Conservation (phyloP, 495 filamentous ascomycete genomes). For the Penicillium fimorum region DNA sequence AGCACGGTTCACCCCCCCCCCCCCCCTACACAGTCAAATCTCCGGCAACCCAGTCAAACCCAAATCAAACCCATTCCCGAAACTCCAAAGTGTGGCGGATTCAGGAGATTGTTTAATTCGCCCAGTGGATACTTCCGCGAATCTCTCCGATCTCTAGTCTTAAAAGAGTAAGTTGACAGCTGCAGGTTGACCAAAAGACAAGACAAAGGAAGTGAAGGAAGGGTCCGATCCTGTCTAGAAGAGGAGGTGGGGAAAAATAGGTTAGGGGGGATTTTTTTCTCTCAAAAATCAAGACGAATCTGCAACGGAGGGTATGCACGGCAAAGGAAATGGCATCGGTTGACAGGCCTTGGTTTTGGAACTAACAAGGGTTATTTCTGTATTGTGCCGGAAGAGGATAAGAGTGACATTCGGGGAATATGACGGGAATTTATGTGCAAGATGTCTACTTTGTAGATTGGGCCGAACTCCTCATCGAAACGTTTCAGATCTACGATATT, state of each 20-base stretch:
- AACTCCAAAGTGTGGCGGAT: conserved; percentile 13
- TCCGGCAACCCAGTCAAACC: conserved; percentile 19
- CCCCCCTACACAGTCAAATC: conserved; percentile 21
- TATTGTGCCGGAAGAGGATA: conserved; percentile 15
- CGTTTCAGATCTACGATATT: conserved; percentile 23
- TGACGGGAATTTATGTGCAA: conserved; percentile 5
- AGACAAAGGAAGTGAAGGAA: conserved; percentile 12
- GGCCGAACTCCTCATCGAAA: conserved; percentile 30
- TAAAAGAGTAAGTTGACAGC: conserved; percentile 36
- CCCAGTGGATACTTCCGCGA: conserved; percentile 34
- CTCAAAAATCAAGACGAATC: conserved; percentile 4
- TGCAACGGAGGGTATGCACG: conserved; percentile 4
- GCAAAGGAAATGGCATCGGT: background rate
- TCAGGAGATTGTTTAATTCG: conserved; percentile 22
- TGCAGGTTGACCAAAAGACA: conserved; percentile 18
- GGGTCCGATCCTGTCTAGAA: conserved; percentile 5
- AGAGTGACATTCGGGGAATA: conserved; percentile 5
- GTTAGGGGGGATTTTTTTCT: background rate
- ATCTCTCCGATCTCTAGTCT: conserved; percentile 38
- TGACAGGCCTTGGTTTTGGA: background rate
- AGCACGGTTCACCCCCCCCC: conserved; percentile 26
- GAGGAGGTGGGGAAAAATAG: background rate
- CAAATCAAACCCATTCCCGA: conserved; percentile 5
- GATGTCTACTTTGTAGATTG: background rate
- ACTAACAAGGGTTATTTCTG: conserved; percentile 8